phyloP scores from a whole-genome alignment of 345 rosid genomes.

The Lagerstroemia speciosa region DNA sequence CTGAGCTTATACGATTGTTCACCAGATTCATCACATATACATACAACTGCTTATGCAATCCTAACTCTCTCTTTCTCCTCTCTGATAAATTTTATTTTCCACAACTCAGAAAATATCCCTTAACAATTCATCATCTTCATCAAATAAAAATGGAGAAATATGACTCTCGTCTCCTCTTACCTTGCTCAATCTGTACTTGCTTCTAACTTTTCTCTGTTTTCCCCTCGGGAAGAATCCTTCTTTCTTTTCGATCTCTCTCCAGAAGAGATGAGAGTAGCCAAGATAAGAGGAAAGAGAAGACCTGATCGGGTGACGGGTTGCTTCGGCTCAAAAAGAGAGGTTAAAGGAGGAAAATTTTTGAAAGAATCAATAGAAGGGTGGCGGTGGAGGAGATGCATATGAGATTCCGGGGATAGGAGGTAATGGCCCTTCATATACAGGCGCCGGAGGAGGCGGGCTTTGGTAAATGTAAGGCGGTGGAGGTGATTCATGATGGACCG shows the following conservation, averaged over 20 bases:
- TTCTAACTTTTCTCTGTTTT: constrained; percentile 8
- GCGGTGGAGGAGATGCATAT: constrained; percentile 98
- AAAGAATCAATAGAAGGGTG: constrained; percentile 93
- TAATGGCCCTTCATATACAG: constrained; percentile 73
- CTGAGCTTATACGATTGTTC: constrained; percentile 13
- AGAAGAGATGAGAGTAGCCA: constrained; percentile 47
- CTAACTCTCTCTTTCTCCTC: constrained; percentile 21
- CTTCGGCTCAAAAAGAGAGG: constrained; percentile 9
- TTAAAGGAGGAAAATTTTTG: constrained; percentile 41
- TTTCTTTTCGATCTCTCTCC: constrained; percentile 13
- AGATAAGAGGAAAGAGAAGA: background rate
- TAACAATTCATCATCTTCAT: constrained; percentile 27
- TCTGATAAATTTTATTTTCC: constrained; percentile 7
- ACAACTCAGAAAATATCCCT: constrained; percentile 32
- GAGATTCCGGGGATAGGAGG: constrained; percentile 76
- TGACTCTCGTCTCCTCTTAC: constrained; percentile 37
- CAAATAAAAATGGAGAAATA: constrained; percentile 34
- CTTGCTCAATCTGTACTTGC: constrained; percentile 14
- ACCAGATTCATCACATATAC: constrained; percentile 52
- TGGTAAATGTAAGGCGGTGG: constrained; percentile 23
- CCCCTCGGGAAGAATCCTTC: constrained; percentile 3
- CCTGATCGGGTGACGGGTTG: background rate
- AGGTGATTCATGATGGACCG: constrained; percentile 29
- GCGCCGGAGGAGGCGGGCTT: constrained; percentile 50
- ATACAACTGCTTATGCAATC: constrained; percentile 46